These are phyloP conservation scores for Tetrahymena borealis DNA, from an alignment of 73 alveolate genomes.

Conservation along the genomic window DNA sequence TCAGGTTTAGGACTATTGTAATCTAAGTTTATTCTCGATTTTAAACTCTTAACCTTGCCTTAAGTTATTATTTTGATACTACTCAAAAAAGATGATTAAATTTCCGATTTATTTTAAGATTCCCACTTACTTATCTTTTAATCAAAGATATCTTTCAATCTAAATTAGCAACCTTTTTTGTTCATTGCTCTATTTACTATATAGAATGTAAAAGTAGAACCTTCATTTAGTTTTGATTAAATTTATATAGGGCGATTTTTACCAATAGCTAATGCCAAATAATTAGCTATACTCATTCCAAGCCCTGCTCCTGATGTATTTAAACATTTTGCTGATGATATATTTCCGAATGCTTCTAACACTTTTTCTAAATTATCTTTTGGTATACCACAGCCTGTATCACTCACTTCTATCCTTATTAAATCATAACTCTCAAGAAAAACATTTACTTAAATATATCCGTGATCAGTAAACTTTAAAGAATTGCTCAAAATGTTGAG, in stretches of 20 bases:
- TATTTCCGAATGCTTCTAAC: constrained; percentile 4
- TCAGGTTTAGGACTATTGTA: no score
- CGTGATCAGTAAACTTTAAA: constrained; percentile 20
- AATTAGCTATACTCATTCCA: constrained; percentile 29
- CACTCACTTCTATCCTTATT: constrained; percentile 22
- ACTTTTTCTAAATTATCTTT: constrained; percentile 28
- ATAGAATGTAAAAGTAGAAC: background rate
- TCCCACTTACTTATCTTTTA: background rate
- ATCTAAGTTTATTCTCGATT: no score
- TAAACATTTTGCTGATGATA: background rate
- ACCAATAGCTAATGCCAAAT: background rate
- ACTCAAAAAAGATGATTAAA: background rate
- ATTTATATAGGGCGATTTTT: background rate
- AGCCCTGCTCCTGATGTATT: constrained; percentile 31
- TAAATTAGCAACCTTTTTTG: background rate
- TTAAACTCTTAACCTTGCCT: no score
- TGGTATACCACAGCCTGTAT: constrained; percentile 30
- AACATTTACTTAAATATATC: constrained; percentile 6
- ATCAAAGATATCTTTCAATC: background rate
- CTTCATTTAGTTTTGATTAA: background rate
- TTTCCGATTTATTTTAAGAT: background rate
- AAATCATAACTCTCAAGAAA: background rate
- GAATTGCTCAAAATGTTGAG: constrained; percentile 30
- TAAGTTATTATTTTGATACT: background rate
- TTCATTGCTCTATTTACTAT: background rate